Evolutionary conservation across 2,329 filamentous ascomycete genomes (phyloP).

Genomic region (Trichoderma harzianum): DNA sequence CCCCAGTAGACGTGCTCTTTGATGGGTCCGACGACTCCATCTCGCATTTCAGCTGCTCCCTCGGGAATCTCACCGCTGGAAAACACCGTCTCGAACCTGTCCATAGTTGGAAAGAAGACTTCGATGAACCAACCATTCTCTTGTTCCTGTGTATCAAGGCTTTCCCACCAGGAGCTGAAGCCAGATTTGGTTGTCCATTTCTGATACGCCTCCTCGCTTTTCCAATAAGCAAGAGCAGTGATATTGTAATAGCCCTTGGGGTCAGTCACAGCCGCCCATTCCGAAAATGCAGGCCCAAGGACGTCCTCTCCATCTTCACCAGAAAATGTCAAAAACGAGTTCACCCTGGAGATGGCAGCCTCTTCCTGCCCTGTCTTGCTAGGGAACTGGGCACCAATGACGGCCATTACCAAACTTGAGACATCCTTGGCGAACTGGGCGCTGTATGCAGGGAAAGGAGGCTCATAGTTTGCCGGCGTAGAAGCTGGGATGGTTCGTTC

Average conservation of each 20-base stretch:
- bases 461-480: slow-evolving; percentile 18
- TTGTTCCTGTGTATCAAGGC: background rate
- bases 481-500: slow-evolving; percentile 12
- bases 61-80: slow-evolving; percentile 36
- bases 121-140: slow-evolving; percentile 42
- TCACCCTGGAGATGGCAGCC: slow-evolving; percentile 9
- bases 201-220: slow-evolving; percentile 3
- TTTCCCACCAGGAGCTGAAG: slow-evolving; percentile 10
- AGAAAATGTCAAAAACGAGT: slow-evolving; percentile 10
- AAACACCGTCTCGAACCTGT: slow-evolving; percentile 44
- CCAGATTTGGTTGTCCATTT: slow-evolving; percentile 15
- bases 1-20: slow-evolving; percentile 46
- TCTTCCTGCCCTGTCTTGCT: background rate
- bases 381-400: slow-evolving; percentile 21
- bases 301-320: background rate
- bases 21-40: slow-evolving; percentile 35
- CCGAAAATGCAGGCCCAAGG: slow-evolving; percentile 12
- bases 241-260: slow-evolving; percentile 20
- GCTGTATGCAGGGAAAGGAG: slow-evolving; percentile 21
- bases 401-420: slow-evolving; percentile 20
- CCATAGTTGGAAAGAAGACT: slow-evolving; percentile 39
- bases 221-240: slow-evolving; percentile 13
- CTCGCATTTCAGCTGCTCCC: slow-evolving; percentile 40
- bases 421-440: slow-evolving; percentile 20
- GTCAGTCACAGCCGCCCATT: slow-evolving; percentile 22